Evolutionary conservation across 1,284 basidiomycete species (phyloP).

Genomic region (Mycosarcoma maydis): DNA sequence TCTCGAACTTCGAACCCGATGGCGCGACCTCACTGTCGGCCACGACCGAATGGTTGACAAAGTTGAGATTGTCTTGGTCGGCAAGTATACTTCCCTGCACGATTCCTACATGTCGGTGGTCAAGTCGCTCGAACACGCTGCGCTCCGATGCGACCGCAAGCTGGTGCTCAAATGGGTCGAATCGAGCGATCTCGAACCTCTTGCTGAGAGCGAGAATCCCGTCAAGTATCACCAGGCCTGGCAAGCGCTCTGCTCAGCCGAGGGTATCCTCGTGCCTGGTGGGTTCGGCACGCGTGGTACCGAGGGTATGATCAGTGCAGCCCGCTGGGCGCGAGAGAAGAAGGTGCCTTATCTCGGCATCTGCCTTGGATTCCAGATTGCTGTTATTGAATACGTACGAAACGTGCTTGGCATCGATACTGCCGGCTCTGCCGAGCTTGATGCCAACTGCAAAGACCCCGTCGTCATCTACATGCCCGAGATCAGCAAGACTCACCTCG

Average conservation of each 20-base stretch:
- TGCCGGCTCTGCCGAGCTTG: constrained; percentile 89
- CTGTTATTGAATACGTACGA: constrained; percentile 93
- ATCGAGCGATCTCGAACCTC: constrained; percentile 88
- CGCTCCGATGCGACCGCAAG: constrained; percentile 87
- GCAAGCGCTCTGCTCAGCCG: constrained; percentile 87
- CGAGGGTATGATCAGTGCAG: constrained; percentile 96
- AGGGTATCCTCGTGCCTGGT: constrained; percentile 74
- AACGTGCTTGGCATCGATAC: constrained; percentile 83
- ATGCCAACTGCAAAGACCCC: constrained; percentile 73
- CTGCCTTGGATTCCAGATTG: constrained; percentile 97
- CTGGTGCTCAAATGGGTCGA: constrained; percentile 79
- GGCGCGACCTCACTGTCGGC: constrained; percentile 84
- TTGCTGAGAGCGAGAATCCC: constrained; percentile 80
- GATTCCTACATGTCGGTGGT: constrained; percentile 99
- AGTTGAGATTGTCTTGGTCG: constrained; percentile 90
- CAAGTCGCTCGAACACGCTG: constrained; percentile 96
- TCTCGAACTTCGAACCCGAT: constrained; percentile 75
- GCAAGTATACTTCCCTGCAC: constrained; percentile 96
- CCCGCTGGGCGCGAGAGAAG: constrained; percentile 95
- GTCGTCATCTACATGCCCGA: constrained; percentile 99
- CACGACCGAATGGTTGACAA: constrained; percentile 92
- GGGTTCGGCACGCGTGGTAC: constrained; percentile 93
- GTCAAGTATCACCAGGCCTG: constrained; percentile 95
- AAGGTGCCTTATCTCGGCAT: constrained; percentile 95
- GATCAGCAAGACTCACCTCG: constrained; percentile 96